Base-by-base conservation (phyloP, 805 yeast species). In the Monosporozyma siamensis region DNA sequence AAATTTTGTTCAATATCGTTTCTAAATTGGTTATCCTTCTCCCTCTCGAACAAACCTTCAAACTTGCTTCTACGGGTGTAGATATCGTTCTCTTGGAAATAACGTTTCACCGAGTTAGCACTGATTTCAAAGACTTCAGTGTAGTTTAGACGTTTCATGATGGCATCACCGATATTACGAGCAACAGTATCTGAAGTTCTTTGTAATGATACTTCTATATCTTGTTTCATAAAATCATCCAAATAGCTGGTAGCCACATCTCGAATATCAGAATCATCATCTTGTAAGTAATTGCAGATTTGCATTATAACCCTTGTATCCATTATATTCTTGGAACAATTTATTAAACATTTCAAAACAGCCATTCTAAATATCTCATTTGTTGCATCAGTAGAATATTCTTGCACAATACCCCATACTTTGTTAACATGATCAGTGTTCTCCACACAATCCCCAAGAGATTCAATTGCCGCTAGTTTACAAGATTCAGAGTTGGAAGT, bases 231-330 rank as follows among this genome's bases (percentile, higher is more conserved):
- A 4, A 44, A 29, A 2, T 69, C 55, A 14, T 48, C 48, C n/a
- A 78, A 55, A 42, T 65, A 66, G 1, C 49, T 37, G 0, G 84
- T 66, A 0, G 84, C 72, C 2, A 51, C 14, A 1, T 61, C 59
- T 44, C 94, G 65, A 5, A 83, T 61, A 11, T 70, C 77, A 10
- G 68, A 75, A 50, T 82, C 90, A 52, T 85, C 95, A 58, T 86
- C 95, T 41, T 63, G 62, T 20, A 80, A 54, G 47, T 64, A 69
- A 11, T 60, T 54, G 44, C 66, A 67, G 1, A 70, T 40, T 32
- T 48, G 44, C 31, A 63, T 42, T 10, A 52, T 27, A 43, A 61
- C 48, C 8, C 38, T 34, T 2, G 43, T 25, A 14, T 44, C 31
- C n/a, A 23, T 10, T 1, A 21, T 21, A 3, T 44, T 40, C 18